These are phyloP conservation scores for Lactifluus echinatus DNA, from an alignment of 768 basidiomycete species.

Conservation along the genomic window DNA sequence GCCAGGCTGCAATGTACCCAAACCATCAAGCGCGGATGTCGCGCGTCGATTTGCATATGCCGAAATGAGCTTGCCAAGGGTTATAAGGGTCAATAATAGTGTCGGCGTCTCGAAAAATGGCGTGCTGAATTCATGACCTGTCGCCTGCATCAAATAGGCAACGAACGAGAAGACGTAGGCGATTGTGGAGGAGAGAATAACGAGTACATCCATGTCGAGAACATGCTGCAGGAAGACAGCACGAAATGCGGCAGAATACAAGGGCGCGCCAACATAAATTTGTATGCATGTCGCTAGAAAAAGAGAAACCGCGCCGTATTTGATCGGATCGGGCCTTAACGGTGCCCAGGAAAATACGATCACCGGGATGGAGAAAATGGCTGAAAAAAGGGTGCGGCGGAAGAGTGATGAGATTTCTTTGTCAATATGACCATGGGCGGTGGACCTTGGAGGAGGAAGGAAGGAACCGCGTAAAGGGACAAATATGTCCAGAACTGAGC, in stretches of 20 bases:
- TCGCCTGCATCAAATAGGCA: slow-evolving; percentile 29
- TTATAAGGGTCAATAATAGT: slow-evolving; percentile 35
- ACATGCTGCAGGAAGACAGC: slow-evolving; percentile 30
- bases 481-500: slow-evolving; percentile 28
- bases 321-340: slow-evolving; percentile 27
- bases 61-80: slow-evolving; percentile 33
- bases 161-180: slow-evolving; percentile 36
- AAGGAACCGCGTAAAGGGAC: slow-evolving; percentile 21
- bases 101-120: slow-evolving; percentile 38
- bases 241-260: slow-evolving; percentile 30
- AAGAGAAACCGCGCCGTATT: slow-evolving; percentile 32
- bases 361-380: slow-evolving; percentile 33
- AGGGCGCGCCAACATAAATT: slow-evolving; percentile 28
- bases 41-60: slow-evolving; percentile 31
- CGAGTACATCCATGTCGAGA: slow-evolving; percentile 34
- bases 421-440: slow-evolving; percentile 23
- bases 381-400: slow-evolving; percentile 27
- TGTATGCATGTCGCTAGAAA: slow-evolving; percentile 35
- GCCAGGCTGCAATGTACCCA: slow-evolving; percentile 29
- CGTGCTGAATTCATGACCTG: slow-evolving; percentile 26
- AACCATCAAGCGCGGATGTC: slow-evolving; percentile 27
- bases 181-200: slow-evolving; percentile 32
- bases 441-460: slow-evolving; percentile 22
- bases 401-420: slow-evolving; percentile 28
- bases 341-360: slow-evolving; percentile 37